Evolutionary conservation across 257 asterid species (phyloP).

Genomic region (Rhazya stricta): DNA sequence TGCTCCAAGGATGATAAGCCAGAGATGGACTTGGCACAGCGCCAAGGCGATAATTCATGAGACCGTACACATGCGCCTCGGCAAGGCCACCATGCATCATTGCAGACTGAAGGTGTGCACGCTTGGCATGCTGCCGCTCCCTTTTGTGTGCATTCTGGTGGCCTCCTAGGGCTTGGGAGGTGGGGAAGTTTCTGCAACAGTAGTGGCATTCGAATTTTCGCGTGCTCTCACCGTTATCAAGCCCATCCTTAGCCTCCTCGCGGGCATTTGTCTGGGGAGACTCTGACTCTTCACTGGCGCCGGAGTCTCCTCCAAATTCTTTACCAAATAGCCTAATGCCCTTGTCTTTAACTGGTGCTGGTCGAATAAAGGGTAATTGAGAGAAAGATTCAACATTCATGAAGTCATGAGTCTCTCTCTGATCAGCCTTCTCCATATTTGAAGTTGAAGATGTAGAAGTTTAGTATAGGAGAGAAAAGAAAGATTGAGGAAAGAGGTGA

Average conservation of each 20-base stretch:
- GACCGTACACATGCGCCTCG: conserved; percentile 49
- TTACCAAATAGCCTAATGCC: conserved; percentile 79
- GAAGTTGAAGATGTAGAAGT: not conserved
- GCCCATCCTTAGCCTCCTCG: conserved; percentile 18
- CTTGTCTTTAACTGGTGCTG: conserved; percentile 37
- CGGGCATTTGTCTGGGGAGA: conserved; percentile 7
- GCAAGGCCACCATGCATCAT: conserved; percentile 42
- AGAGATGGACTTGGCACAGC: conserved; percentile 21
- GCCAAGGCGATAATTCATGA: conserved; percentile 43
- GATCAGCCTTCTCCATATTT: conserved; percentile 48
- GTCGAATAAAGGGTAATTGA: conserved; percentile 84
- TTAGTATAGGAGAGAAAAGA: not conserved
- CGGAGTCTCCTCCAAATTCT: conserved; percentile 44
- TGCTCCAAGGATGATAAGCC: conserved; percentile 34
- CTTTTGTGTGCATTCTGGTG: conserved; percentile 94
- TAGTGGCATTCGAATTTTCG: conserved; percentile 82
- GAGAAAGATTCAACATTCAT: conserved; percentile 90
- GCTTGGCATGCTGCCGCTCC: conserved; percentile 81
- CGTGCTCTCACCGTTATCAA: conserved; percentile 23
- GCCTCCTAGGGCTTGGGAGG: conserved; percentile 95
- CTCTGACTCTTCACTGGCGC: conserved; percentile 8
- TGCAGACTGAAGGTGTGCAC: conserved; percentile 67
- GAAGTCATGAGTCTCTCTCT: conserved; percentile 72
- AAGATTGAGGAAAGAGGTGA: not conserved
- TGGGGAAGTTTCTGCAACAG: conserved; percentile 83